Conservation (phyloP, 352 stramenopile genomes). For the Elongisporangium undulatum region DNA sequence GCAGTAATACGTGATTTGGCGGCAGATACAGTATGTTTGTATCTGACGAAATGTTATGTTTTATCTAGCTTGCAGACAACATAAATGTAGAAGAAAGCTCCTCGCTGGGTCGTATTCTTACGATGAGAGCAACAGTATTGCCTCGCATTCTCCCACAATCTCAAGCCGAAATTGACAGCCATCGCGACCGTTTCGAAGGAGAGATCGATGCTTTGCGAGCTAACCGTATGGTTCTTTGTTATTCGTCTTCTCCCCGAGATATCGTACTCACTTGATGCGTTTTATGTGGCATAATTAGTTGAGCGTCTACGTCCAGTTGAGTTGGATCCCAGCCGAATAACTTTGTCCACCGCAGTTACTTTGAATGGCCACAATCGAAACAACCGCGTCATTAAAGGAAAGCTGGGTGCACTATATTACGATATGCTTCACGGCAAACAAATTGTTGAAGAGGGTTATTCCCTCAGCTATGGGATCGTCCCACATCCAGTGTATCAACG, state of each 20-base stretch:
- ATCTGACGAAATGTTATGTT: background rate
- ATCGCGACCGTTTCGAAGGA: constrained; percentile 32
- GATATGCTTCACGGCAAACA: constrained; percentile 31
- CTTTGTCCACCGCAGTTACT: constrained; percentile 51
- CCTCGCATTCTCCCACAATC: constrained; percentile 53
- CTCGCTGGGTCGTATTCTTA: constrained; percentile 18
- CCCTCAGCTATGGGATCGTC: constrained; percentile 41
- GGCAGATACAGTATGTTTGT: background rate
- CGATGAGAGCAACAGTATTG: constrained; percentile 64
- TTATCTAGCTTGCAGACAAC: background rate
- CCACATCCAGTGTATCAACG: constrained; percentile 26
- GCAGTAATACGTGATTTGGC: background rate
- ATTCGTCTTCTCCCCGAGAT: background rate
- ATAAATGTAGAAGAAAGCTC: background rate
- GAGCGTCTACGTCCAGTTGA: constrained; percentile 18
- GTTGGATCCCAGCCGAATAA: constrained; percentile 47
- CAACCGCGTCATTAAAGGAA: constrained; percentile 55
- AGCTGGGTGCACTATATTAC: constrained; percentile 49
- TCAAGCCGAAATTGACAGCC: constrained; percentile 42
- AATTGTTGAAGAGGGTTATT: constrained; percentile 32
- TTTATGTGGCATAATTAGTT: background rate
- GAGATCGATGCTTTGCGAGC: constrained; percentile 34
- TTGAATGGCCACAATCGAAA: constrained; percentile 67
- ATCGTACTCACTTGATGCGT: background rate
- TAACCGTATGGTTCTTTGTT: constrained; percentile 20